These are phyloP conservation scores for Aspergillus glaucus DNA, from an alignment of 2,329 filamentous ascomycete genomes.

Conservation along the genomic window DNA sequence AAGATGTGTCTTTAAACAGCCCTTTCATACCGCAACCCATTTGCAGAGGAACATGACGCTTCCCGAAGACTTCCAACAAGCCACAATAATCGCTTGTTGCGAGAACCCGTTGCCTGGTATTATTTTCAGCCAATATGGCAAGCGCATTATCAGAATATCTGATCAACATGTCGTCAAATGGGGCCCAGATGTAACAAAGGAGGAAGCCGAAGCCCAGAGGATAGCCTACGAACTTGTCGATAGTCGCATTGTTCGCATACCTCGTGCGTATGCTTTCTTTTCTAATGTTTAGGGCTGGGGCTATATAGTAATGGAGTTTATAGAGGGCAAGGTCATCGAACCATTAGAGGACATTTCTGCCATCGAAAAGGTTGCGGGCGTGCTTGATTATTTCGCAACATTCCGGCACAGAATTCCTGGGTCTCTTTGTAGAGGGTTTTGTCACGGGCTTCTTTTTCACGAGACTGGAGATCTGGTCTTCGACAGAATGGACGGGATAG, in stretches of 20 bases:
- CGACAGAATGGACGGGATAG: background rate
- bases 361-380: background rate
- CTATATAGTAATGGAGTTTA: background rate
- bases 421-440: no score
- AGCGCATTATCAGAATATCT: background rate
- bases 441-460: background rate
- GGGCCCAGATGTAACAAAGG: background rate
- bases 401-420: background rate
- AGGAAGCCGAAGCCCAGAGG: background rate
- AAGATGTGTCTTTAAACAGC: no score
- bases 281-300: background rate
- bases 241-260: background rate
- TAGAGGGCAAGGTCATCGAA: background rate
- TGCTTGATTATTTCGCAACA: background rate
- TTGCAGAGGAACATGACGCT: background rate
- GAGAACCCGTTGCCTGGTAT: background rate
- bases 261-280: background rate
- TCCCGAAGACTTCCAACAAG: background rate
- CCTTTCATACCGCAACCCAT: no score
- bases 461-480: background rate
- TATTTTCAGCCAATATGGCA: background rate
- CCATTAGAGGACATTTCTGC: background rate
- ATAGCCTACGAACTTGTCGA: background rate
- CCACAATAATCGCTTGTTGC: background rate
- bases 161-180: background rate